A percentile compares a stretch with the other conserved stretches of the same genome.
These are phyloP conservation scores for Geosmithia putterillii DNA, from an alignment of 2,329 filamentous ascomycete genomes.

Conservation along the genomic window DNA sequence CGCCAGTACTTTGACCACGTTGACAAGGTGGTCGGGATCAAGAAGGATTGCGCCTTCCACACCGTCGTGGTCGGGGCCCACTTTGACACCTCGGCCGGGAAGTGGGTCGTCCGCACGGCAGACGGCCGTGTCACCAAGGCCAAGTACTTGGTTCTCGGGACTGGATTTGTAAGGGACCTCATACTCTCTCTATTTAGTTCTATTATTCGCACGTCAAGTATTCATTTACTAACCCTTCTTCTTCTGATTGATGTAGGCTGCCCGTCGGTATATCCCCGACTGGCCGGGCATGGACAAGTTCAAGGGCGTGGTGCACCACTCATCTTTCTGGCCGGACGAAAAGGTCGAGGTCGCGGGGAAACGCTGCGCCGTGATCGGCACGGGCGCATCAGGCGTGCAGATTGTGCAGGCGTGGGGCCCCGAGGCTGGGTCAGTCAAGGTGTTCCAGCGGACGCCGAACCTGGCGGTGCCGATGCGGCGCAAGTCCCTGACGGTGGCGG, in stretches of 20 bases:
- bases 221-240: not conserved
- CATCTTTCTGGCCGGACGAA: conserved; percentile 47
- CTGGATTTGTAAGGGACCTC: conserved; percentile 29
- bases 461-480: conserved; percentile 50
- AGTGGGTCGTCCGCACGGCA: conserved; percentile 35
- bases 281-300: conserved; percentile 48
- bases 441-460: conserved; percentile 59
- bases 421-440: conserved; percentile 34
- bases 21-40: conserved; percentile 39
- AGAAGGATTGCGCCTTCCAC: conserved; percentile 44
- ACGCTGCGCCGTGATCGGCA: conserved; percentile 49
- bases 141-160: conserved; percentile 38
- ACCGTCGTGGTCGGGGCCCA: conserved; percentile 38
- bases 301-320: conserved; percentile 46
- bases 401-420: conserved; percentile 48
- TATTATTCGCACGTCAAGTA: not conserved
- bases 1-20: conserved; percentile 47
- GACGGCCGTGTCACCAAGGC: conserved; percentile 36
- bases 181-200: not conserved
- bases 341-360: conserved; percentile 45
- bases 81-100: conserved; percentile 32
- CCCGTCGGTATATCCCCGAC: conserved; percentile 48
- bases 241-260: conserved; percentile 23
- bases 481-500: conserved; percentile 19
- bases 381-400: conserved; percentile 52